phyloP scores from a whole-genome alignment of 345 rosid genomes.

The Laguncularia racemosa region DNA sequence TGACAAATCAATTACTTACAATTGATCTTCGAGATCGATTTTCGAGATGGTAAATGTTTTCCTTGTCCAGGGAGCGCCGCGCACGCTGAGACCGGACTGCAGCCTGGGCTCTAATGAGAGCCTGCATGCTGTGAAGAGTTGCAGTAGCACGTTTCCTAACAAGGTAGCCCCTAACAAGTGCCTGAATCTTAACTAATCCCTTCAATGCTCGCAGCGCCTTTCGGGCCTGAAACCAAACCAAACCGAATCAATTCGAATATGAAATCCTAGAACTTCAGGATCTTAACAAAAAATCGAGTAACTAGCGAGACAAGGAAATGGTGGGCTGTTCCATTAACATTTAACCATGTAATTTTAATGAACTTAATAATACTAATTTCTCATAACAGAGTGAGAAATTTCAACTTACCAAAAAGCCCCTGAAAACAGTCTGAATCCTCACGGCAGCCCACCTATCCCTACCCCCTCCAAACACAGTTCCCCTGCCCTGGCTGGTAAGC shows the following conservation, averaged over 20 bases:
- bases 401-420: conserved; percentile 60
- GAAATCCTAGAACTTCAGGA: background rate
- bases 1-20: conserved; percentile 23
- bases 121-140: conserved; percentile 60
- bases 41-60: conserved; percentile 23
- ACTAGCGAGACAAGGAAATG: background rate
- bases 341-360: too few species aligned
- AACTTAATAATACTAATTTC: too few species aligned
- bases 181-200: conserved; percentile 76
- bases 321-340: too few species aligned
- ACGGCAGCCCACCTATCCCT: conserved; percentile 42
- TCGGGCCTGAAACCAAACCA: conserved; percentile 37
- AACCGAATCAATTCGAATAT: background rate
- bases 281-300: background rate
- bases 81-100: conserved; percentile 37
- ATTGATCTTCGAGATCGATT: conserved; percentile 26
- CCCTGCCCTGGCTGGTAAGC: conserved; percentile 49
- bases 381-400: background rate
- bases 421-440: conserved; percentile 53
- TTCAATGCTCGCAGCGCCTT: conserved; percentile 74
- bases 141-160: conserved; percentile 63
- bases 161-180: conserved; percentile 71
- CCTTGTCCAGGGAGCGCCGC: conserved; percentile 33
- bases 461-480: conserved; percentile 19
- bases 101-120: conserved; percentile 61